Evolutionary conservation across 331 rosid genomes (phyloP).

Genomic region (Telfairia occidentalis): DNA sequence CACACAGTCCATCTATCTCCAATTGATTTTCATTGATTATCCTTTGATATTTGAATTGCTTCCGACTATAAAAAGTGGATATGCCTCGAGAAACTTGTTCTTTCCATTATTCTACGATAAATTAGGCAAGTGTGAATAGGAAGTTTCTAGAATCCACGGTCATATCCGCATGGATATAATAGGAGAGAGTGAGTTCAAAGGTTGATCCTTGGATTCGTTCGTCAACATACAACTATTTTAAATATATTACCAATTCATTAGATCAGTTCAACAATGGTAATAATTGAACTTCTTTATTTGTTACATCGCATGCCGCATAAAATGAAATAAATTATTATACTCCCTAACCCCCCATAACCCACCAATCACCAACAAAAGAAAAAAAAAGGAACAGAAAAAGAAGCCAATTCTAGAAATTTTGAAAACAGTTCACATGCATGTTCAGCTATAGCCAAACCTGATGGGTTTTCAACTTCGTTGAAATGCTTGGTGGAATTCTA

Average conservation of each 20-base stretch:
- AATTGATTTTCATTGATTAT: no score
- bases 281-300: neutral
- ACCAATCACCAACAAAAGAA: neutral
- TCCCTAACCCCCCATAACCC: neutral
- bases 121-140: no score
- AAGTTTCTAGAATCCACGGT: no score
- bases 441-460: slow-evolving; percentile 43
- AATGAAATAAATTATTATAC: neutral
- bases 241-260: neutral
- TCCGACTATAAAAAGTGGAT: no score
- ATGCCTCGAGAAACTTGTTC: no score
- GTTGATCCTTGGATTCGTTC: no score
- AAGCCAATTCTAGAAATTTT: neutral
- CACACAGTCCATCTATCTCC: no score
- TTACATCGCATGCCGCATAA: neutral
- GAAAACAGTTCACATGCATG: neutral
- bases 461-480: slow-evolving; percentile 75
- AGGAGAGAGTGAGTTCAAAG: no score
- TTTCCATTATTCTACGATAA: no score
- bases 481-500: slow-evolving; percentile 83
- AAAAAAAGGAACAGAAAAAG: neutral
- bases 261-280: neutral
- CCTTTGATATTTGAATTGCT: no score
- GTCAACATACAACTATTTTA: no score
- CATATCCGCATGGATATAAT: no score